Percentiles rank a stretch among this genome's conserved stretches.
phyloP scores from a whole-genome alignment of 2,329 filamentous ascomycete genomes.

The Aspergillus sp. region DNA sequence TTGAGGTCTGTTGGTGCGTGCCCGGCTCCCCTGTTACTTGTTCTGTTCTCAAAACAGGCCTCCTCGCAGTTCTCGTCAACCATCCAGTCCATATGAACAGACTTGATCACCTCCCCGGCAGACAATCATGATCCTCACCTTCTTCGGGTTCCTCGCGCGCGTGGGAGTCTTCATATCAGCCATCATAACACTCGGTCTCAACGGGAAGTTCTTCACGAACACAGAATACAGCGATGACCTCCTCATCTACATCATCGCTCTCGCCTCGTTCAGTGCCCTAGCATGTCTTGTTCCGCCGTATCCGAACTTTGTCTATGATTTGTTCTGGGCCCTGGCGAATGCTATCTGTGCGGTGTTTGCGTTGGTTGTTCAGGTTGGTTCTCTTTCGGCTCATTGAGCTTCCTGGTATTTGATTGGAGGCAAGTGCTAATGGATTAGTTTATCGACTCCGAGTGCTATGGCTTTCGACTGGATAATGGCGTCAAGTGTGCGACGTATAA shows the following conservation, averaged over 20 bases:
- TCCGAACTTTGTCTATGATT: conserved; percentile 9
- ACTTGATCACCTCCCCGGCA: too few species aligned
- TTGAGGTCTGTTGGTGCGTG: too few species aligned
- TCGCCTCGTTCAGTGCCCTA: neutral
- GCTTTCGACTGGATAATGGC: neutral
- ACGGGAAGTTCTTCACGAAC: conserved; percentile 5
- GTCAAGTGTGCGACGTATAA: conserved; percentile 8
- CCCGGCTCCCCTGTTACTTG: too few species aligned
- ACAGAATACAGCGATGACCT: neutral
- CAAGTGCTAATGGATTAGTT: neutral
- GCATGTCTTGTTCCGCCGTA: conserved; percentile 9
- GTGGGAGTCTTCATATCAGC: neutral
- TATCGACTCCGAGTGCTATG: conserved; percentile 9
- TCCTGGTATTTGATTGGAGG: fast-evolving
- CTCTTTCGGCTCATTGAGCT: too few species aligned
- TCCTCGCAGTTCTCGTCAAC: too few species aligned
- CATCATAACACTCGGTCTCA: conserved; percentile 6
- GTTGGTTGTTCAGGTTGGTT: conserved; percentile 7
- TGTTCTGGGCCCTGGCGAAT: conserved; percentile 5
- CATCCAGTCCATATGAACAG: too few species aligned
- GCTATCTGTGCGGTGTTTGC: conserved; percentile 3
- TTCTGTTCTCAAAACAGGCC: too few species aligned
- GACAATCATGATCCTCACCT: conserved; percentile 3
- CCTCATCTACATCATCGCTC: conserved; percentile 5
- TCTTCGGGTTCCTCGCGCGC: neutral